Conservation (phyloP, 306 rosid genomes). For the Gynostemma pentaphyllum region DNA sequence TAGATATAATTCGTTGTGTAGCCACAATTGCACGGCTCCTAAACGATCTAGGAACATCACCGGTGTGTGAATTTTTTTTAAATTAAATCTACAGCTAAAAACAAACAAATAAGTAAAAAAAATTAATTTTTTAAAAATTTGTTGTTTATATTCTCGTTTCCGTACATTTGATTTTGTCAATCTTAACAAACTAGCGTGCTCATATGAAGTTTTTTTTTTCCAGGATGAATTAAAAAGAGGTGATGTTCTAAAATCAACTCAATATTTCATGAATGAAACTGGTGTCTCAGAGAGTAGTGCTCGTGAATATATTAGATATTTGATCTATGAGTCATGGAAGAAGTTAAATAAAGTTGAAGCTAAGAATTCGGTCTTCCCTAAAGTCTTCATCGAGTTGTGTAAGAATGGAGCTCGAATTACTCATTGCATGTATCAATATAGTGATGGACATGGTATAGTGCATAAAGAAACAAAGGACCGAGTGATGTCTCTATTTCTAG, state of each 20-base stretch:
- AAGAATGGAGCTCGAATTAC: background rate
- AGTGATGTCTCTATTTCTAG: background rate
- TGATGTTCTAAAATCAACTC: slow-evolving; percentile 13
- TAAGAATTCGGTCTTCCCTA: background rate
- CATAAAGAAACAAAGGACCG: background rate
- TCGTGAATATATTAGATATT: background rate
- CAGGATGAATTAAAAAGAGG: slow-evolving; percentile 6
- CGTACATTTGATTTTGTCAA: too few relatives aligned
- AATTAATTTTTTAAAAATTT: too few relatives aligned
- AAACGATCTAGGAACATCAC: too few relatives aligned
- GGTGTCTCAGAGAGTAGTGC: slow-evolving; percentile 4
- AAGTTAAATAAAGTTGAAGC: slow-evolving; percentile 2
- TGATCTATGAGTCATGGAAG: background rate
- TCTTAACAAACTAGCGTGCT: background rate
- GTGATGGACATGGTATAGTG: background rate
- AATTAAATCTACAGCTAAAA: too few relatives aligned
- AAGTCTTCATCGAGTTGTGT: background rate
- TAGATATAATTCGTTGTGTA: too few relatives aligned
- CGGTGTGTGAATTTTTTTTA: too few relatives aligned
- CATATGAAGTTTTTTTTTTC: background rate
- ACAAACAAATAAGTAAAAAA: too few relatives aligned
- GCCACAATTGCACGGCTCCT: too few relatives aligned
- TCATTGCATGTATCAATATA: slow-evolving; percentile 5
- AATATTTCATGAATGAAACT: background rate
- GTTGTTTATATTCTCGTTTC: too few relatives aligned